Evolutionary conservation across 768 basidiomycete species (phyloP).

Genomic region (Punctularia strigosozonata): DNA sequence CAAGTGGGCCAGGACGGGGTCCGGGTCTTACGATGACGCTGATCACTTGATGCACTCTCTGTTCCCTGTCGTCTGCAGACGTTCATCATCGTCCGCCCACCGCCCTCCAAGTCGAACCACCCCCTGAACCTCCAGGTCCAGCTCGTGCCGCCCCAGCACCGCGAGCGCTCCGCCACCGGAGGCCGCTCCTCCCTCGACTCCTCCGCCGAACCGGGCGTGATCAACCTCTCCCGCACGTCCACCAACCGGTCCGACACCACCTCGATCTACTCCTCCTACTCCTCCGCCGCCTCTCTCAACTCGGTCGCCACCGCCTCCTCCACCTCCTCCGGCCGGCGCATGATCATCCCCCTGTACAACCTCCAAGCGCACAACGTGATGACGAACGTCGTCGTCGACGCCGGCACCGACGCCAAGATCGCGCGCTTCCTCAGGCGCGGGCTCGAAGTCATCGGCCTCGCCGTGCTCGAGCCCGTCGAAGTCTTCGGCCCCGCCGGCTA

Average conservation of each 20-base stretch:
- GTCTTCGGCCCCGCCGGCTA: slow-evolving; percentile 34
- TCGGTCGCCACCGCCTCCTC: slow-evolving; percentile 31
- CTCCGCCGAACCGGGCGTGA: slow-evolving; percentile 18
- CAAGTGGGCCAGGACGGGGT: slow-evolving; percentile 13
- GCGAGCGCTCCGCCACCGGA: slow-evolving; percentile 23
- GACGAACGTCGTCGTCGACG: slow-evolving; percentile 78
- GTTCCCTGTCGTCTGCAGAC: slow-evolving; percentile 35
- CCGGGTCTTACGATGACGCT: neutral
- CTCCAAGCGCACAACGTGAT: slow-evolving; percentile 81
- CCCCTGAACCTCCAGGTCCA: slow-evolving; percentile 88
- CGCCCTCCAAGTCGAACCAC: slow-evolving; percentile 75
- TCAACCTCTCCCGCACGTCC: slow-evolving; percentile 26
- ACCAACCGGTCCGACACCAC: slow-evolving; percentile 42
- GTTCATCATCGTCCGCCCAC: slow-evolving; percentile 86
- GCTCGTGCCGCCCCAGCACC: slow-evolving; percentile 62
- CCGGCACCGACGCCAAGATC: slow-evolving; percentile 79
- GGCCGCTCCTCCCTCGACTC: slow-evolving; percentile 35
- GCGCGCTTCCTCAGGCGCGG: slow-evolving; percentile 64
- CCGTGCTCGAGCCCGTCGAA: slow-evolving; percentile 71
- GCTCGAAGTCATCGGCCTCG: slow-evolving; percentile 68
- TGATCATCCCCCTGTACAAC: slow-evolving; percentile 80
- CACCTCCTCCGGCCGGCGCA: slow-evolving; percentile 41
- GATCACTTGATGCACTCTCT: neutral
- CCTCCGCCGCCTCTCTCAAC: slow-evolving; percentile 30
- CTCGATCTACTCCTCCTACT: slow-evolving; percentile 32